Percentiles rank a stretch among this genome's conserved stretches.
Conservation (phyloP, 2,329 filamentous ascomycete species). For the Pestalotiopsis fici region DNA sequence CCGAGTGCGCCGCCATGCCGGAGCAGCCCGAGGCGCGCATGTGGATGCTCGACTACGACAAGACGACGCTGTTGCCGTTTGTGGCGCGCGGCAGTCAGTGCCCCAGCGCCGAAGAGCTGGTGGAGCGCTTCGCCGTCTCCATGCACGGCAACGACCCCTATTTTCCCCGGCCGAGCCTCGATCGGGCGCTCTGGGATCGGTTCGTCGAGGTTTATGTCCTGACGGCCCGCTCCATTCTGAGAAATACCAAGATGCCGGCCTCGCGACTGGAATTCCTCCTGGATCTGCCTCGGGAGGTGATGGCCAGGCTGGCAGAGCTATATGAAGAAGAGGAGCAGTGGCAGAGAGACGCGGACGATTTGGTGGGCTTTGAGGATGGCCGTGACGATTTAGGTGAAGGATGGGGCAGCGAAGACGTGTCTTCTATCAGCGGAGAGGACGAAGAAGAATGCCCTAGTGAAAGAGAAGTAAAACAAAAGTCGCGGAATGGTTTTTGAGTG, state of each 20-base stretch:
- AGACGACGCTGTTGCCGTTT: not conserved
- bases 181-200: not conserved
- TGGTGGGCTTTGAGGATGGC: not conserved
- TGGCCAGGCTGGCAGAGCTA: not conserved
- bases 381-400: not conserved
- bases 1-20: not conserved
- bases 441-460: not conserved
- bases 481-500: not conserved
- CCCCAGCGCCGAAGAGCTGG: not conserved
- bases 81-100: not conserved
- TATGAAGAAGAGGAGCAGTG: not conserved
- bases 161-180: not conserved
- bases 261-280: not conserved
- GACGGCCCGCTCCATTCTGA: not conserved
- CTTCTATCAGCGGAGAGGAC: not conserved
- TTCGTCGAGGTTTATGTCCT: not conserved
- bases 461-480: not conserved
- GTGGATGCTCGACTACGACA: conserved; percentile 5
- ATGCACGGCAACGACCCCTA: not conserved
- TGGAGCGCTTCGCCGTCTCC: not conserved
- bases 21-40: not conserved
- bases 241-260: not conserved
- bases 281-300: not conserved
- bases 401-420: not conserved
- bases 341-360: not conserved